A percentile compares a stretch with the other conserved stretches of the same genome.
These are phyloP conservation scores for Aurinia saxatilis DNA, from an alignment of 345 rosid species.

Conservation along the genomic window DNA sequence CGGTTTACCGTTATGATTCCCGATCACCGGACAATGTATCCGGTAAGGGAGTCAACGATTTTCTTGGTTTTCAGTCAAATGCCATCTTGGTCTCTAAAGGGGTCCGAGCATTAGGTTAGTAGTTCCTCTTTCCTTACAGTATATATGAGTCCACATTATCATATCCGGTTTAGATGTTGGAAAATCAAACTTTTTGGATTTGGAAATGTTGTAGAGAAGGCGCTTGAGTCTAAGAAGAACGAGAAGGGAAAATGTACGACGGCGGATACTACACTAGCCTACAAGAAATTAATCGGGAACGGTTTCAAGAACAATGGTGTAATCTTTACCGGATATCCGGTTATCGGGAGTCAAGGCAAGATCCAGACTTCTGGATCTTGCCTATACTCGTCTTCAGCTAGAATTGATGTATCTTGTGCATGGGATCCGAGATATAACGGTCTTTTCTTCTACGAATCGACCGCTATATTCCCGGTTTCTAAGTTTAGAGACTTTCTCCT, in stretches of 20 bases:
- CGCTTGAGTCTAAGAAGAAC: constrained; percentile 38
- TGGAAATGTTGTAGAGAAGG: constrained; percentile 46
- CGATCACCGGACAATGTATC: constrained; percentile 42
- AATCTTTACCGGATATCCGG: constrained; percentile 74
- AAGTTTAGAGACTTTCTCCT: constrained; percentile 46
- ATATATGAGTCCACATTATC: neutral
- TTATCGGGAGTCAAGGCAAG: constrained; percentile 71
- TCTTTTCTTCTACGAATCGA: constrained; percentile 69
- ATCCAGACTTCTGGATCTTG: constrained; percentile 85
- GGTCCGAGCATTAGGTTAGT: constrained; percentile 51
- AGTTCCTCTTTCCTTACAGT: neutral
- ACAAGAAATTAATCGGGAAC: constrained; percentile 54
- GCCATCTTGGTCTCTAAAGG: constrained; percentile 49
- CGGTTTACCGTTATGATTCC: constrained; percentile 67
- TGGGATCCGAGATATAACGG: constrained; percentile 83
- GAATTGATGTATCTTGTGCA: constrained; percentile 44
- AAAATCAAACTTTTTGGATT: neutral
- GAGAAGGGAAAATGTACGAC: constrained; percentile 49
- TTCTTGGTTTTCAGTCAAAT: constrained; percentile 66
- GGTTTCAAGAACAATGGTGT: constrained; percentile 63
- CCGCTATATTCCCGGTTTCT: constrained; percentile 50
- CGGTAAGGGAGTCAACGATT: constrained; percentile 65
- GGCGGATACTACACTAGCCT: constrained; percentile 44
- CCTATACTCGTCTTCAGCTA: constrained; percentile 43
- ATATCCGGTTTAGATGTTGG: neutral